Evolutionary conservation across 805 yeast species (phyloP), one percentile per base, ranked within the genome.

Genomic region (Kuraishia capsulata): DNA sequence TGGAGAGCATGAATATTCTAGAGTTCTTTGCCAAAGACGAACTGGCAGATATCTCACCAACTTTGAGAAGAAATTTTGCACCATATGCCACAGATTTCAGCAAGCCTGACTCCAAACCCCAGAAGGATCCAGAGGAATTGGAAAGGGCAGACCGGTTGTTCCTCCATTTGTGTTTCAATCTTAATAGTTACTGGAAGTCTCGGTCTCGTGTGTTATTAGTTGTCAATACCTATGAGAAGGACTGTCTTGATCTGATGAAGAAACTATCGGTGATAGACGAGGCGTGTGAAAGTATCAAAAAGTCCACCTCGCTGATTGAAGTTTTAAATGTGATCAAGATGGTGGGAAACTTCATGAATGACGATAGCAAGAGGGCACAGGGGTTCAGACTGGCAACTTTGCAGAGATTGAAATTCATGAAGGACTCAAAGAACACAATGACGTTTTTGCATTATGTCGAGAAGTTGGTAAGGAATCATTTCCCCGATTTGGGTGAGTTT

Each of bases 281-380:
- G 35, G 81, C 83, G 0, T 68, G 78, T 18, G 72, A 66, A 23
- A 64, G 70, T 21, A 62, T 83, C 19, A 65, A 62, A 38, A 59
- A 64, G 11, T 80, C 87, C 0, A 49, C 63, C 14, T 67, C 74
- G 29, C 67, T 83, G 50, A 68, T 74, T 44, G 66, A 67, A 38
- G 71, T 82, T 3, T 69, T 83, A 42, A 77, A 73, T 44, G 73
- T 83, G 32, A 79, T 83, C 43, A 72, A 80, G 46, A 77, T 78
- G 11, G 74, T 83, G 40, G 94, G 92, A 44, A 83, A 83, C 49
- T 81, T 73, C 48, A 83, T 83, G 92, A 83, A 83, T 53, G 87
- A 80, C 49, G 57, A 67, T 5, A 65, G 80, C 3, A 82, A 78
- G 49, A 71, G 72, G 44, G 88, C 85, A 0, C 65, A 66, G 25